Conservation (phyloP, 1,139 yeast genomes). For the Diutina rugosa region DNA sequence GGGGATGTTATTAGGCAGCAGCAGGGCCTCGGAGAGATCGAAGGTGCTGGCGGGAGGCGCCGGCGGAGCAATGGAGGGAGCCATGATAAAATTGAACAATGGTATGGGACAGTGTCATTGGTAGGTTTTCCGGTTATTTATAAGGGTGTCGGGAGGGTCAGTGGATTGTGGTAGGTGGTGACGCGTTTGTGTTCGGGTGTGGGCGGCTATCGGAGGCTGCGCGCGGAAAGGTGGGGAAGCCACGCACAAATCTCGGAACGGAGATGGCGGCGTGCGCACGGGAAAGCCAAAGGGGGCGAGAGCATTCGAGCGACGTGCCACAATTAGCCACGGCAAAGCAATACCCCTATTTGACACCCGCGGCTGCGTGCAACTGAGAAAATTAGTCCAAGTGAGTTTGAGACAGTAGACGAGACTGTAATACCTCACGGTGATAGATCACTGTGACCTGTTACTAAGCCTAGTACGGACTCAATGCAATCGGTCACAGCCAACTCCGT, state of each 20-base stretch:
- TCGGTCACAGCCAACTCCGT: too few relatives aligned
- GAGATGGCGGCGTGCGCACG: neutral
- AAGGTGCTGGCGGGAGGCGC: neutral
- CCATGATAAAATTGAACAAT: neutral
- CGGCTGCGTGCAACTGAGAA: too few relatives aligned
- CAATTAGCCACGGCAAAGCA: neutral
- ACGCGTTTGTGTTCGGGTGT: neutral
- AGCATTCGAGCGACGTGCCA: neutral
- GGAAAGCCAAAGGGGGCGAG: neutral
- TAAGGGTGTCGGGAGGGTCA: neutral
- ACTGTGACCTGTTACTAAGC: too few relatives aligned
- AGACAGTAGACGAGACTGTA: too few relatives aligned
- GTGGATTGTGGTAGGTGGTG: neutral
- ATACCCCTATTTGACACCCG: neutral
- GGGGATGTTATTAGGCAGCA: neutral
- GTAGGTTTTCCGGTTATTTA: neutral
- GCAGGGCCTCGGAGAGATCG: neutral
- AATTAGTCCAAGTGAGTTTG: too few relatives aligned
- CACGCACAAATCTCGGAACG: neutral
- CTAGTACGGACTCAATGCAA: too few relatives aligned
- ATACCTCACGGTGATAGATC: too few relatives aligned
- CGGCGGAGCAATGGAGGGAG: neutral
- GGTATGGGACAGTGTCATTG: neutral
- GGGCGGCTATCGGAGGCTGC: neutral
- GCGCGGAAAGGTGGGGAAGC: neutral